These are phyloP conservation scores for Clonostachys solani DNA, from an alignment of 2,329 filamentous ascomycete species.

Conservation along the genomic window DNA sequence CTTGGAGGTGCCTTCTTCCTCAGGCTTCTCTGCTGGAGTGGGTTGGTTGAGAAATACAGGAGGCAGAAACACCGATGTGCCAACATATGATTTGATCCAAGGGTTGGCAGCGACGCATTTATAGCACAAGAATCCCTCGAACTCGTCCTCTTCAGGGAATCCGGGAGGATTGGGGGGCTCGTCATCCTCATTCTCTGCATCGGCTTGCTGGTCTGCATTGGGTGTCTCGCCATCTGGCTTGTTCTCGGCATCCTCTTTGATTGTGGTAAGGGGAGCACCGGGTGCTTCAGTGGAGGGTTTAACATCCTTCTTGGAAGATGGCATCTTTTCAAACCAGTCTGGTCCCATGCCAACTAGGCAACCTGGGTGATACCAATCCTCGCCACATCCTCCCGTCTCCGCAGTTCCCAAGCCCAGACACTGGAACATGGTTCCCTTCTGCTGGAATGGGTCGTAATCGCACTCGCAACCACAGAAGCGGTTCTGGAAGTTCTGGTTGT, in stretches of 20 bases:
- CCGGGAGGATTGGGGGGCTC: slow-evolving; percentile 72
- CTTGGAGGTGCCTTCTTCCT: slow-evolving; percentile 28
- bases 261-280: slow-evolving; percentile 35
- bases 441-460: slow-evolving; percentile 81
- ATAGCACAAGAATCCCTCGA: slow-evolving; percentile 89
- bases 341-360: slow-evolving; percentile 80
- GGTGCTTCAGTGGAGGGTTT: slow-evolving; percentile 2
- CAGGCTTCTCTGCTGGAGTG: slow-evolving; percentile 1
- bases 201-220: slow-evolving; percentile 10
- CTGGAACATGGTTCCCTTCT: slow-evolving; percentile 98
- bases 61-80: slow-evolving; percentile 72
- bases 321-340: slow-evolving; percentile 60
- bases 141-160: slow-evolving; percentile 85
- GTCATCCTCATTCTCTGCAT: slow-evolving; percentile 44
- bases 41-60: slow-evolving; percentile 51
- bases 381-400: slow-evolving; percentile 84
- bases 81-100: slow-evolving; percentile 89
- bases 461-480: slow-evolving; percentile 86
- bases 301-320: slow-evolving; percentile 24
- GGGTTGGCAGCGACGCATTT: slow-evolving; percentile 85
- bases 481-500: slow-evolving; percentile 95
- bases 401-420: slow-evolving; percentile 79
- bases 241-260: slow-evolving; percentile 34
- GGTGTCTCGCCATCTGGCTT: slow-evolving; percentile 21
- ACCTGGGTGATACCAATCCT: slow-evolving; percentile 97